Evolutionary conservation across 2,329 filamentous ascomycete species (phyloP).

Genomic region (Fusarium chaquense): DNA sequence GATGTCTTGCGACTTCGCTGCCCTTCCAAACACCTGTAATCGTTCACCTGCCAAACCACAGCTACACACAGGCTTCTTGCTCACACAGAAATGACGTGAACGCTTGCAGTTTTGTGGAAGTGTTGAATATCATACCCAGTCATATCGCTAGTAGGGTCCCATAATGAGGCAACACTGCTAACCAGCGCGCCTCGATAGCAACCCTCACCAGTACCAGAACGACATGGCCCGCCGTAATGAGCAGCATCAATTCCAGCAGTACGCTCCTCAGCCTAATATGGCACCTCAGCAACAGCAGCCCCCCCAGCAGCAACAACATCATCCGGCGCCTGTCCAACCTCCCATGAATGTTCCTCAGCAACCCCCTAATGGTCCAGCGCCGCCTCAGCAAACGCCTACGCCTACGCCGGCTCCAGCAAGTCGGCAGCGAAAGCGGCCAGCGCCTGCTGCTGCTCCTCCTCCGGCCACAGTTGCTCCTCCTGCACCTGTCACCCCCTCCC

Average conservation of each 20-base stretch:
- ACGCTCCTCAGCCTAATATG: conserved; percentile 56
- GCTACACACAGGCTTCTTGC: conserved; percentile 29
- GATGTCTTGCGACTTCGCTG: conserved; percentile 1
- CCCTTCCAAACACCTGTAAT: conserved; percentile 36
- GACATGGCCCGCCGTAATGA: conserved; percentile 63
- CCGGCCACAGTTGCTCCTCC: conserved; percentile 52
- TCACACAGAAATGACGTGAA: conserved; percentile 23
- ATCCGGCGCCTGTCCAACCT: conserved; percentile 51
- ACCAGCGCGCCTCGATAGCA: conserved; percentile 50
- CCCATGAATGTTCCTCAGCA: conserved; percentile 60
- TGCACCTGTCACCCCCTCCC: conserved; percentile 50
- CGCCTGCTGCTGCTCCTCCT: conserved; percentile 55
- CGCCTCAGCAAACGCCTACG: conserved; percentile 54
- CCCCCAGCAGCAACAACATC: conserved; percentile 53
- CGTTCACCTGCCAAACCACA: conserved; percentile 29
- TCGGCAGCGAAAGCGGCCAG: conserved; percentile 58
- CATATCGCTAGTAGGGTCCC: conserved; percentile 45
- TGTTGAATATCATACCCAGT: conserved; percentile 40
- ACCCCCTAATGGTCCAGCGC: conserved; percentile 50
- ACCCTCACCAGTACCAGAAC: conserved; percentile 62
- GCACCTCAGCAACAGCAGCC: conserved; percentile 51
- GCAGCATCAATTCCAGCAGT: conserved; percentile 57
- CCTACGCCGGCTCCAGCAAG: conserved; percentile 55
- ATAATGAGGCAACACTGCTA: conserved; percentile 47
- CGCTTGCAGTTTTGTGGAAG: conserved; percentile 10